Conservation (phyloP, 192 early-diverging fungal species). For the Umbelopsis sp. region DNA sequence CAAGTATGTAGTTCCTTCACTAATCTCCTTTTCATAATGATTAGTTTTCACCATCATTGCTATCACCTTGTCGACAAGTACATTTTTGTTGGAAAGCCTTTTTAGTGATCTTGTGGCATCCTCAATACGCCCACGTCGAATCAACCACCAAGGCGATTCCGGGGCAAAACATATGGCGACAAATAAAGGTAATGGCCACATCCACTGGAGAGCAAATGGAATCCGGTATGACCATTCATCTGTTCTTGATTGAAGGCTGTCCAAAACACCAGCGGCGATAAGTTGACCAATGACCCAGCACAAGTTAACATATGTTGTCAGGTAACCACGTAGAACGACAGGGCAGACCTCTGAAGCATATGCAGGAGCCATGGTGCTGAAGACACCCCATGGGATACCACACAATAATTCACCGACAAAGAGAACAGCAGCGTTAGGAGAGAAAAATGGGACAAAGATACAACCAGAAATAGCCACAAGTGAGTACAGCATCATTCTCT, state of each 20-base stretch:
- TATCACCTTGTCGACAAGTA: not conserved
- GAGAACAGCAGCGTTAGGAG: not conserved
- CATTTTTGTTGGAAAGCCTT: not conserved
- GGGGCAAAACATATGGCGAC: not conserved
- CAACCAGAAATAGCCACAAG: not conserved
- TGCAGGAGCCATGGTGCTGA: not conserved
- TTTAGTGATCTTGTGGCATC: not conserved
- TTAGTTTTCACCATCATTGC: not conserved
- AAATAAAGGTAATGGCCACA: not conserved
- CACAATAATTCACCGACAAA: not conserved
- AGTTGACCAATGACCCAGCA: slow-evolving; percentile 10
- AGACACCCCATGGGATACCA: not conserved
- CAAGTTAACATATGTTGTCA: not conserved
- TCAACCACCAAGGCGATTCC: not conserved
- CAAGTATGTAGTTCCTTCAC: not conserved
- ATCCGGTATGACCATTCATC: not conserved
- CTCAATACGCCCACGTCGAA: not conserved
- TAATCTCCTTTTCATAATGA: not conserved
- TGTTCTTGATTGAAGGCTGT: not conserved
- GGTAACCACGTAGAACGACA: not conserved
- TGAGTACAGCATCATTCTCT: not conserved
- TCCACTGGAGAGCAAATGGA: slow-evolving; percentile 4
- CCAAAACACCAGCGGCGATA: not conserved
- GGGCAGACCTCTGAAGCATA: slow-evolving; percentile 1
- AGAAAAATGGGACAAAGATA: slow-evolving; percentile 1